Conservation (phyloP, 495 filamentous ascomycete species). For the Daldinia loculata region DNA sequence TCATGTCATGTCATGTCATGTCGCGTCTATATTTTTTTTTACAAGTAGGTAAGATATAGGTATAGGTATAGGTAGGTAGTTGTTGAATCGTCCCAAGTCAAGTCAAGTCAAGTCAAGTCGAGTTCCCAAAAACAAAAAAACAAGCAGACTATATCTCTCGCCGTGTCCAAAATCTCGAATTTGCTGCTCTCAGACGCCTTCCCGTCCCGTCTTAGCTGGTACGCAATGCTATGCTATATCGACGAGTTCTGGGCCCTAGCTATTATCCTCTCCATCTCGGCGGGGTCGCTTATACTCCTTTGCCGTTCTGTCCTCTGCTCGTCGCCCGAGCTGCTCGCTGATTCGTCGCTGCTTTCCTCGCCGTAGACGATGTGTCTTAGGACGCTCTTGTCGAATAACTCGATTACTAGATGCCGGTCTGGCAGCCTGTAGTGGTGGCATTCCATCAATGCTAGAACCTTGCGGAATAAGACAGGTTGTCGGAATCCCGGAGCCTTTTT, state of each 20-base stretch:
- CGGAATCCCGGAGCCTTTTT: slow-evolving; percentile 72
- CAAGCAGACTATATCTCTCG: slow-evolving; percentile 5
- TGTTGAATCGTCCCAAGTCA: background rate
- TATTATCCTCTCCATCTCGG: slow-evolving; percentile 45
- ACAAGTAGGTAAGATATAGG: slow-evolving; percentile 1
- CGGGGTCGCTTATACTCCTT: slow-evolving; percentile 60
- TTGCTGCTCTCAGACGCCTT: background rate
- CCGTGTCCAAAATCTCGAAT: slow-evolving; percentile 5
- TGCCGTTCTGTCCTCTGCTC: slow-evolving; percentile 61
- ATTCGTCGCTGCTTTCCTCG: slow-evolving; percentile 54
- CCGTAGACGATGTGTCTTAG: slow-evolving; percentile 78
- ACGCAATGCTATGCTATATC: slow-evolving; percentile 24
- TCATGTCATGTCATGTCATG: background rate
- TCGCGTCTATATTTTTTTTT: background rate
- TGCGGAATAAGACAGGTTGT: slow-evolving; percentile 78
- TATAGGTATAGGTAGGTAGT: background rate
- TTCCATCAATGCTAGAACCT: slow-evolving; percentile 86
- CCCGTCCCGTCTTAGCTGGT: background rate
- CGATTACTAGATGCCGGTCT: slow-evolving; percentile 85
- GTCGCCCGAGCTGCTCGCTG: slow-evolving; percentile 51
- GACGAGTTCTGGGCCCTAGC: slow-evolving; percentile 31
- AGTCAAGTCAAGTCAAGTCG: background rate
- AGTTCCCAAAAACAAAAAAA: background rate
- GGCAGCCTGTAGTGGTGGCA: slow-evolving; percentile 86
- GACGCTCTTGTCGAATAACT: slow-evolving; percentile 91